Evolutionary conservation across 352 stramenopile species (phyloP).

Genomic region (Globisporangium mamillatum): DNA sequence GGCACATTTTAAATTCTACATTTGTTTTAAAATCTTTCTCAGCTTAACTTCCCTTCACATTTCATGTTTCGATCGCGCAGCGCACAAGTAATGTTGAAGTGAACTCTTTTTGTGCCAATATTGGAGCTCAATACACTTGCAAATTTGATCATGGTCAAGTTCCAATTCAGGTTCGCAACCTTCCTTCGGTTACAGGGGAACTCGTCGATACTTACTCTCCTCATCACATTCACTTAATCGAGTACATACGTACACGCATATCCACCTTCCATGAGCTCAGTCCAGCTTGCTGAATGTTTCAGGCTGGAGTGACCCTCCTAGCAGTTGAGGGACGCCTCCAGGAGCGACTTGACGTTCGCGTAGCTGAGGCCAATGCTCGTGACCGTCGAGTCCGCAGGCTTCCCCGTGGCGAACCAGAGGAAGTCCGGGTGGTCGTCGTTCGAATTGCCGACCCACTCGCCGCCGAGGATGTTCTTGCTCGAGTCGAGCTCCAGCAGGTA

Average conservation of each 20-base stretch:
- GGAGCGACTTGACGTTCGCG: slow-evolving; percentile 12
- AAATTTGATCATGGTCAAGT: no score
- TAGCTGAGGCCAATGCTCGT: slow-evolving; percentile 15
- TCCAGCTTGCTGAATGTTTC: neutral
- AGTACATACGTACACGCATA: no score
- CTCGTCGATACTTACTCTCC: no score
- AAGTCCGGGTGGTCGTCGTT: slow-evolving; percentile 16
- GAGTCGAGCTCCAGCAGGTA: slow-evolving; percentile 22
- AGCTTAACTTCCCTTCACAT: no score
- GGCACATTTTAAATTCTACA: no score
- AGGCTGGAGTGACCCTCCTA: slow-evolving; percentile 12
- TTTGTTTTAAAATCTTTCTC: no score
- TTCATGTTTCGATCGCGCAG: no score
- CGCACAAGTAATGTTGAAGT: neutral
- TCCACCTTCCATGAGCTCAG: neutral
- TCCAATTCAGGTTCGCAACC: no score
- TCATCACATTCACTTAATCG: no score
- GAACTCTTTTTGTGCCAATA: neutral
- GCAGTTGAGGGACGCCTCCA: slow-evolving; percentile 3
- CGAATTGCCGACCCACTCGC: slow-evolving; percentile 21
- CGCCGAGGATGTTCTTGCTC: slow-evolving; percentile 17
- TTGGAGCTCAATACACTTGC: no score
- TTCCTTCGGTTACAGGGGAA: no score
- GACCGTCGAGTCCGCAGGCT: slow-evolving; percentile 12
- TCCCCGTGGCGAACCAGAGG: slow-evolving; percentile 12